A percentile compares a stretch with the other conserved stretches of the same genome.
These are phyloP conservation scores for Microsporum canis DNA, from an alignment of 2,329 filamentous ascomycete genomes.

Conservation along the genomic window DNA sequence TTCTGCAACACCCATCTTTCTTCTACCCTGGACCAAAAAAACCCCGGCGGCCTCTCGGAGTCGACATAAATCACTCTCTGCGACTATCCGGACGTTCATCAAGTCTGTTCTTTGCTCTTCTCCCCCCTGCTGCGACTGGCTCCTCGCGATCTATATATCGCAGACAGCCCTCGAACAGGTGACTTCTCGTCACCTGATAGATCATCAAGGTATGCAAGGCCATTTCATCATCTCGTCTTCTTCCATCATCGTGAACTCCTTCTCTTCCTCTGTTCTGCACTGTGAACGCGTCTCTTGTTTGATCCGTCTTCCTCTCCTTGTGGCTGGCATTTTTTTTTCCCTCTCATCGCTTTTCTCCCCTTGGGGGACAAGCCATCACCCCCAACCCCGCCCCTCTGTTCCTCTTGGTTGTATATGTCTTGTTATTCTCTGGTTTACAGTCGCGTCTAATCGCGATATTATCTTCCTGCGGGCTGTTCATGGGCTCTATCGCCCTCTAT, in stretches of 20 bases:
- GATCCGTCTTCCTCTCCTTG: background rate
- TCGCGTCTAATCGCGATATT: background rate
- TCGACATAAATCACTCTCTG: background rate
- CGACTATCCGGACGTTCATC: background rate
- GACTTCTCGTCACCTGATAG: constrained; percentile 17
- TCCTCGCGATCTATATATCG: constrained; percentile 15
- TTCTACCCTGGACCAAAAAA: background rate
- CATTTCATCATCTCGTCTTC: constrained; percentile 6
- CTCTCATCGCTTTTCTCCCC: background rate
- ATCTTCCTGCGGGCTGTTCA: background rate
- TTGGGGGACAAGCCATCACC: background rate
- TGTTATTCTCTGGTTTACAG: background rate
- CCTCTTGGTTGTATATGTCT: background rate
- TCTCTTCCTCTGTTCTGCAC: background rate
- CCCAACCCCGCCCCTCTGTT: constrained; percentile 3
- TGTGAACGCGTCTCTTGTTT: background rate
- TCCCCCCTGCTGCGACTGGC: background rate
- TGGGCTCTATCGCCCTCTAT: background rate
- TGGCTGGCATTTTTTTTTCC: background rate
- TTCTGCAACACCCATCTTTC: constrained; percentile 1
- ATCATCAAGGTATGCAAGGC: constrained; percentile 12
- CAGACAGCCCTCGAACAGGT: constrained; percentile 11
- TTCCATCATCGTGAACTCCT: background rate
- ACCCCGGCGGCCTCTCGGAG: background rate
- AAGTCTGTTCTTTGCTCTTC: background rate